Conservation (phyloP, 2,329 filamentous ascomycete genomes). For the Diaporthe citri region DNA sequence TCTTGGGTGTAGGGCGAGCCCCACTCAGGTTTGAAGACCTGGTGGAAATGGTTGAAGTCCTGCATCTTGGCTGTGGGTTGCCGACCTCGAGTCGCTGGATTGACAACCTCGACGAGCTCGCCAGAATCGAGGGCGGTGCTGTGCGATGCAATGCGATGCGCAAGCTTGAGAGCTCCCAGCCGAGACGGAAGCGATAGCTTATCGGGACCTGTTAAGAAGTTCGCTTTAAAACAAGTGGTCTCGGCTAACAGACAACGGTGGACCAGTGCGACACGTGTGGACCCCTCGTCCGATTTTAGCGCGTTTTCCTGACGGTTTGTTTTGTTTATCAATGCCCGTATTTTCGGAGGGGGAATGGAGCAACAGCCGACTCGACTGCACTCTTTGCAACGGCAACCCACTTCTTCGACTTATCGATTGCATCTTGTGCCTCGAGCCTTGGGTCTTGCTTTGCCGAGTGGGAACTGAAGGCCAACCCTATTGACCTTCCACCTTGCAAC, state of each 20-base stretch:
- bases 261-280: constrained; percentile 11
- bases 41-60: constrained; percentile 75
- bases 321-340: constrained; percentile 33
- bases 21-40: constrained; percentile 73
- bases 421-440: constrained; percentile 12
- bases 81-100: not conserved
- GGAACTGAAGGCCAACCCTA: not conserved
- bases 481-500: not conserved
- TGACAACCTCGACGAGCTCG: not conserved
- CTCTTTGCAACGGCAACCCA: constrained; percentile 24
- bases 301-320: constrained; percentile 35
- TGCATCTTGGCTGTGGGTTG: constrained; percentile 59
- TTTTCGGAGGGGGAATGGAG: constrained; percentile 30
- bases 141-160: constrained; percentile 17
- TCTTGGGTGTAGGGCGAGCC: constrained; percentile 73
- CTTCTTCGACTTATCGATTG: constrained; percentile 30
- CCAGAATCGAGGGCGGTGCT: not conserved
- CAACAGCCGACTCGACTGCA: constrained; percentile 10
- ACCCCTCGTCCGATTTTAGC: constrained; percentile 20
- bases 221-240: not conserved
- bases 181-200: constrained; percentile 21
- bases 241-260: not conserved
- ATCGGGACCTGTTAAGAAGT: not conserved
- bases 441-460: constrained; percentile 18
- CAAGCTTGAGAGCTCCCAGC: constrained; percentile 14